A percentile compares a stretch with the other conserved stretches of the same genome.
Evolutionary conservation across 1,284 basidiomycete genomes (phyloP).

Genomic region (Fistulinella cinereoalba): DNA sequence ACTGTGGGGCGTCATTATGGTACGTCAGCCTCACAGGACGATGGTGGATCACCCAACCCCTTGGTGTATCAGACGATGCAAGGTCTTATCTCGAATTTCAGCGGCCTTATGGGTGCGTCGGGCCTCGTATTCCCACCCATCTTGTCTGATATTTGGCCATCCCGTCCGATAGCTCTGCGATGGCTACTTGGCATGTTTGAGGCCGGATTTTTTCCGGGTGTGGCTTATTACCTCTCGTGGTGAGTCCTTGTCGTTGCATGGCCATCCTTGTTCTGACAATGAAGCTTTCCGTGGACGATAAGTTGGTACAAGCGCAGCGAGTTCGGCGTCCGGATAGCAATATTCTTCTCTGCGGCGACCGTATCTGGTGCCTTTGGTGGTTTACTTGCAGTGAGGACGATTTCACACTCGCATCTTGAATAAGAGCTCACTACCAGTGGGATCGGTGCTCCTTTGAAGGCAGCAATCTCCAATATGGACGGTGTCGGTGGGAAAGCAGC

Average conservation of each 20-base stretch:
- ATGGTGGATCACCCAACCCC: too few relatives aligned
- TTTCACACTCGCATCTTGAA: too few relatives aligned
- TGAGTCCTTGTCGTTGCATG: slow-evolving; percentile 20
- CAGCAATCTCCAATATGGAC: slow-evolving; percentile 65
- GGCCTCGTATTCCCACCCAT: too few relatives aligned
- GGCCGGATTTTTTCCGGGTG: slow-evolving; percentile 62
- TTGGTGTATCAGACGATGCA: slow-evolving; percentile 71
- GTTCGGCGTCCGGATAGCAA: slow-evolving; percentile 60
- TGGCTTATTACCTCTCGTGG: slow-evolving; percentile 70
- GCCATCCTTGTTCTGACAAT: too few relatives aligned
- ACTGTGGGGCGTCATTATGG: slow-evolving; percentile 73
- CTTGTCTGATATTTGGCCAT: too few relatives aligned
- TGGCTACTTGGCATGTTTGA: slow-evolving; percentile 69
- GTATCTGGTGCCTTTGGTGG: slow-evolving; percentile 72
- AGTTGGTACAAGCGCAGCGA: slow-evolving; percentile 72
- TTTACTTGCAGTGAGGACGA: slow-evolving; percentile 52
- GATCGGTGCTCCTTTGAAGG: slow-evolving; percentile 35
- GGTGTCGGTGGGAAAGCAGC: slow-evolving; percentile 63
- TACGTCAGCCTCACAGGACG: too few relatives aligned
- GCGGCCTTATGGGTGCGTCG: slow-evolving; percentile 56
- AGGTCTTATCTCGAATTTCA: slow-evolving; percentile 64
- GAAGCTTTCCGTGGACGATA: too few relatives aligned
- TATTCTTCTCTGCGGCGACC: slow-evolving; percentile 75
- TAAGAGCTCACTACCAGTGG: neutral
- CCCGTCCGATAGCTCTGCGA: slow-evolving; percentile 48